Conservation (phyloP, 129 eudicot genomes). For the Flaveria robusta region DNA sequence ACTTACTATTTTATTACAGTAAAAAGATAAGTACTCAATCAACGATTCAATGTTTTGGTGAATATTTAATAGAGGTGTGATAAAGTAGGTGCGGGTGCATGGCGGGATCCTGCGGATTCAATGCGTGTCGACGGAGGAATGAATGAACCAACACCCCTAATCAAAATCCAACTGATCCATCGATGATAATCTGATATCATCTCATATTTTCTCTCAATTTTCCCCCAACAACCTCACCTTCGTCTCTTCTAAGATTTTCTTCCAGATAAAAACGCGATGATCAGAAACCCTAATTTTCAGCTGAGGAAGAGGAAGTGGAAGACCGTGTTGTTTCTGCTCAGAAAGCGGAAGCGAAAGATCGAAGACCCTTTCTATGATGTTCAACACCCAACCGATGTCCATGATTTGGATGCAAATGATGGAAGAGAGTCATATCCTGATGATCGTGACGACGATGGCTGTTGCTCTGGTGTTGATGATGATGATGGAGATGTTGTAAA, state of each 20-base stretch:
- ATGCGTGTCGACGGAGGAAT: conserved; percentile 16
- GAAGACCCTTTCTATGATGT: conserved; percentile 9
- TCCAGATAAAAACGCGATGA: conserved; percentile 18
- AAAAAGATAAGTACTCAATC: too few relatives aligned
- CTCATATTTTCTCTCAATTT: conserved; percentile 15
- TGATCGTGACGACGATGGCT: background rate
- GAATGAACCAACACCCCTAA: background rate
- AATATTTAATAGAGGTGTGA: background rate
- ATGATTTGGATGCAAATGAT: too few relatives aligned
- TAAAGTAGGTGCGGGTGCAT: conserved; percentile 4
- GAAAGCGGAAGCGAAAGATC: conserved; percentile 32
- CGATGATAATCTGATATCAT: too few relatives aligned
- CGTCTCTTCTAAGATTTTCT: background rate
- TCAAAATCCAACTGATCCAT: conserved; percentile 8
- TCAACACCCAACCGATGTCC: too few relatives aligned
- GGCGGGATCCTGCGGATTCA: conserved; percentile 8
- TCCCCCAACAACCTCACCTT: conserved; percentile 22
- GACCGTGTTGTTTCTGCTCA: conserved; percentile 36
- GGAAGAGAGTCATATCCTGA: background rate
- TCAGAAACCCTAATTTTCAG: conserved; percentile 34
- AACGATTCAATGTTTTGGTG: too few relatives aligned
- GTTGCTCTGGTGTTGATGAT: conserved; percentile 4
- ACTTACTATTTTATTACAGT: too few relatives aligned
- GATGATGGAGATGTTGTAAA: background rate
- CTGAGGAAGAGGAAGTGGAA: conserved; percentile 43